A percentile compares a stretch with the other conserved stretches of the same genome.
These are phyloP conservation scores for Rosa multiflora DNA, from an alignment of 306 rosid genomes.

Conservation along the genomic window DNA sequence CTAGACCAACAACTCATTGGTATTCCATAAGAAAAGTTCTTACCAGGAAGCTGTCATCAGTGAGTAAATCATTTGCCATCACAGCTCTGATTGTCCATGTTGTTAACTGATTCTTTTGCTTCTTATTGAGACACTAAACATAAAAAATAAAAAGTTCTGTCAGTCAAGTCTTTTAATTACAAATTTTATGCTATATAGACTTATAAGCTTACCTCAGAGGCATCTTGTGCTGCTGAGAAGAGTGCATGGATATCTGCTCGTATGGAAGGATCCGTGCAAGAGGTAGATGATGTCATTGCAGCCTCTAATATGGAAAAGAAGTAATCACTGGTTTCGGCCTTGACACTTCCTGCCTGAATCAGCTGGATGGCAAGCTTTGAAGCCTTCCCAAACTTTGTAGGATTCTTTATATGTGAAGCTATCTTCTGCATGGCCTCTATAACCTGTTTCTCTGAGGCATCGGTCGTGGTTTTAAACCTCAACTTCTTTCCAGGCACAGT, in stretches of 20 bases:
- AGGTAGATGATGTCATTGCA: constrained; percentile 63
- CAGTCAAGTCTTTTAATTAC: background rate
- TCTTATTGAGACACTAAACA: constrained; percentile 63
- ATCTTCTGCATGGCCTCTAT: constrained; percentile 91
- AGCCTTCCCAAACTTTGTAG: constrained; percentile 79
- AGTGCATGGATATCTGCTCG: constrained; percentile 73
- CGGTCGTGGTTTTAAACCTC: constrained; percentile 79
- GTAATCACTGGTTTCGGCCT: constrained; percentile 61
- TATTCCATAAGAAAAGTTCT: constrained; percentile 22
- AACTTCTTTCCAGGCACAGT: constrained; percentile 64
- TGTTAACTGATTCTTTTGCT: constrained; percentile 71
- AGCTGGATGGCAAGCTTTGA: constrained; percentile 87
- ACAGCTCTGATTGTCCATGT: constrained; percentile 67
- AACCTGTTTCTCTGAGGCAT: constrained; percentile 85
- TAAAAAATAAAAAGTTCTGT: background rate
- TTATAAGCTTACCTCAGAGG: constrained; percentile 52
- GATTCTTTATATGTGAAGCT: constrained; percentile 82
- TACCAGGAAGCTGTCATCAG: constrained; percentile 96
- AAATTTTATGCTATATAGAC: constrained; percentile 1
- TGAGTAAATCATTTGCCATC: constrained; percentile 73
- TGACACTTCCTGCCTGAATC: constrained; percentile 89
- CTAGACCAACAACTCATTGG: no score
- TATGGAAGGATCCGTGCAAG: constrained; percentile 75
- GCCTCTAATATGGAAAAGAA: constrained; percentile 73
- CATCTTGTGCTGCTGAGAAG: constrained; percentile 61